These are phyloP conservation scores for Beauveria sp. DNA, from an alignment of 2,329 filamentous ascomycete genomes.

Conservation along the genomic window DNA sequence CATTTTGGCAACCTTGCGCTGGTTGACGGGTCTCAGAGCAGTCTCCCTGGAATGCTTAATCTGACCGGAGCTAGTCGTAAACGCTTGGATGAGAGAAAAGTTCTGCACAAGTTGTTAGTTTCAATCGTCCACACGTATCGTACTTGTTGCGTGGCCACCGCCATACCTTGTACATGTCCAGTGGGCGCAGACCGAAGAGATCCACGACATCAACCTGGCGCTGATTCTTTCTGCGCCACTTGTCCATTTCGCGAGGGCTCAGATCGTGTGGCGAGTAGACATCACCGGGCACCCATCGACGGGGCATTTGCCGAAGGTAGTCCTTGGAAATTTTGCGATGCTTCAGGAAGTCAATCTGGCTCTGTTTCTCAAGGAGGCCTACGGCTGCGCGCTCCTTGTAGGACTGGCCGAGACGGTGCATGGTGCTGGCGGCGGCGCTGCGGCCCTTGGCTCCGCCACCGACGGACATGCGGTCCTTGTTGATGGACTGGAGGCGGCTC, in stretches of 20 bases:
- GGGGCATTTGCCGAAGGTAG: constrained; percentile 56
- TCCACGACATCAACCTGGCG: constrained; percentile 69
- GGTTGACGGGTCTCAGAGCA: constrained; percentile 79
- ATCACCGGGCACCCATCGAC: constrained; percentile 70
- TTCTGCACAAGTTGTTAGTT: constrained; percentile 50
- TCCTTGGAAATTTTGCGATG: constrained; percentile 38
- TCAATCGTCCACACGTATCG: not conserved
- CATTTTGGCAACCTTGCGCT: constrained; percentile 88
- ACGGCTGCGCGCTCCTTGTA: constrained; percentile 17
- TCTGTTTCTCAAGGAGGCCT: constrained; percentile 22
- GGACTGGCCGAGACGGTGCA: constrained; percentile 20
- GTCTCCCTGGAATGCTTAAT: constrained; percentile 73
- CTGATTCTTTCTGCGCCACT: constrained; percentile 60
- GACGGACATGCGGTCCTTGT: constrained; percentile 8
- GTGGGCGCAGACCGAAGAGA: constrained; percentile 67
- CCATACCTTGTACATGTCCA: constrained; percentile 77
- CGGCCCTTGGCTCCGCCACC: constrained; percentile 8
- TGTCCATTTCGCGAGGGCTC: constrained; percentile 66
- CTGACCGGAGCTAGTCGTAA: constrained; percentile 74
- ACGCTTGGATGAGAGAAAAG: constrained; percentile 85
- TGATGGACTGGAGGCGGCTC: constrained; percentile 12
- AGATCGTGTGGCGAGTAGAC: constrained; percentile 89
- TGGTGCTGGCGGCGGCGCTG: not conserved
- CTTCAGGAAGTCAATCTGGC: constrained; percentile 30
- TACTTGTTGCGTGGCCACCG: not conserved